These are phyloP conservation scores for Bruguiera gymnorhiza DNA, from an alignment of 345 rosid genomes.

Conservation along the genomic window DNA sequence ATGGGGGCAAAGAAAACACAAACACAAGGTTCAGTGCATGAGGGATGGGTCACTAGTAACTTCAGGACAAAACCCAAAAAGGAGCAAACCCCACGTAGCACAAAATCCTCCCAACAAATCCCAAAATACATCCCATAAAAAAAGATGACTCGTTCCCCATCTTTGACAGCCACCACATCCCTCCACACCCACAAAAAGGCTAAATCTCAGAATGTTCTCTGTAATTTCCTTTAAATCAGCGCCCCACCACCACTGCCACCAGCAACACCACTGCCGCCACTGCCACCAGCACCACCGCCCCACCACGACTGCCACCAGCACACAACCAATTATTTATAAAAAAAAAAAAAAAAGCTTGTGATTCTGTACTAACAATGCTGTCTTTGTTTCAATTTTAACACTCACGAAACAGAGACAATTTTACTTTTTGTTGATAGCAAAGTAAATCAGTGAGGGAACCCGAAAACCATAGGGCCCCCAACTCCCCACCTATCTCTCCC, in stretches of 20 bases:
- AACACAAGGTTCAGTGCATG: constrained; percentile 25
- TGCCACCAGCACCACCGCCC: constrained; percentile 6
- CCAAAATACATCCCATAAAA: constrained; percentile 30
- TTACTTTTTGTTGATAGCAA: not conserved
- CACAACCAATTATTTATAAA: not conserved
- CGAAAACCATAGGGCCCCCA: constrained; percentile 14
- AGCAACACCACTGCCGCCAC: constrained; percentile 8
- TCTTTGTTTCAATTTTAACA: not conserved
- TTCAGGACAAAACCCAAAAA: constrained; percentile 24
- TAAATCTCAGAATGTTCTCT: constrained; percentile 38
- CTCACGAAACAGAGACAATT: constrained; percentile 11
- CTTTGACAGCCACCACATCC: constrained; percentile 42
- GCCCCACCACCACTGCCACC: constrained; percentile 18
- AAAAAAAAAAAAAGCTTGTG: not conserved
- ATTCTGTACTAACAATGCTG: not conserved
- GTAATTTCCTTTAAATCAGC: constrained; percentile 44
- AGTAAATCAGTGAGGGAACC: not conserved
- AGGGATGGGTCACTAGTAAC: constrained; percentile 1
- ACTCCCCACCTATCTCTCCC: too few relatives aligned
- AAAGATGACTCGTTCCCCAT: constrained; percentile 47
- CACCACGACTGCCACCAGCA: constrained; percentile 13
- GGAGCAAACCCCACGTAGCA: constrained; percentile 35
- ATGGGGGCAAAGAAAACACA: not conserved
- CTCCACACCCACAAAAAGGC: constrained; percentile 26
- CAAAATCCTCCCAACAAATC: constrained; percentile 30